These are phyloP conservation scores for Verticillium longisporum DNA, from an alignment of 2,329 filamentous ascomycete species.

Conservation along the genomic window DNA sequence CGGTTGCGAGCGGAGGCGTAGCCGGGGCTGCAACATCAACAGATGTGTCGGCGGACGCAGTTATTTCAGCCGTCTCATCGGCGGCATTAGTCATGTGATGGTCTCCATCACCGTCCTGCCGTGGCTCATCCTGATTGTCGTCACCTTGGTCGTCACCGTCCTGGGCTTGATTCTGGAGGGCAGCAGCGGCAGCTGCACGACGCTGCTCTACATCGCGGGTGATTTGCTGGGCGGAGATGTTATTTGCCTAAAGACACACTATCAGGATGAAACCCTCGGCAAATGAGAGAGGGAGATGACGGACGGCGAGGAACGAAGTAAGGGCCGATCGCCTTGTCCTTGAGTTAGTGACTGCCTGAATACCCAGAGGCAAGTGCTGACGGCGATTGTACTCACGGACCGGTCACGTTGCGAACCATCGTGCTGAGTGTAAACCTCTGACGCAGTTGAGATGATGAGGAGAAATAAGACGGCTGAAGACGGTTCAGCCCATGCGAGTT, in stretches of 20 bases:
- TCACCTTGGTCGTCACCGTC: neutral
- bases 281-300: slow-evolving; percentile 9
- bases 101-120: neutral
- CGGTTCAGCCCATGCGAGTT: neutral
- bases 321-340: slow-evolving; percentile 40
- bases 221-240: slow-evolving; percentile 59
- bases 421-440: neutral
- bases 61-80: slow-evolving; percentile 12
- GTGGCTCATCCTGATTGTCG: neutral
- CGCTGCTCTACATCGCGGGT: slow-evolving; percentile 41
- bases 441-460: neutral
- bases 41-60: slow-evolving; percentile 18
- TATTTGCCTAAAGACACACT: slow-evolving; percentile 49
- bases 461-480: neutral
- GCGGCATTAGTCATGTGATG: neutral
- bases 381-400: slow-evolving; percentile 23
- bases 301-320: slow-evolving; percentile 45
- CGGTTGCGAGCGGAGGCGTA: slow-evolving; percentile 11
- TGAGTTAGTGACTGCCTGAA: neutral
- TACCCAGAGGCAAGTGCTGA: neutral
- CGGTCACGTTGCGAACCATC: slow-evolving; percentile 24
- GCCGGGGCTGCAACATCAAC: slow-evolving; percentile 12
- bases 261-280: slow-evolving; percentile 13
- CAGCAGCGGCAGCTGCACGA: slow-evolving; percentile 20
- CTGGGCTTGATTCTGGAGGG: neutral